Evolutionary conservation across 306 rosid genomes (phyloP), one percentile per base, ranked within the genome.

Genomic region (Spatholobus suberectus): DNA sequence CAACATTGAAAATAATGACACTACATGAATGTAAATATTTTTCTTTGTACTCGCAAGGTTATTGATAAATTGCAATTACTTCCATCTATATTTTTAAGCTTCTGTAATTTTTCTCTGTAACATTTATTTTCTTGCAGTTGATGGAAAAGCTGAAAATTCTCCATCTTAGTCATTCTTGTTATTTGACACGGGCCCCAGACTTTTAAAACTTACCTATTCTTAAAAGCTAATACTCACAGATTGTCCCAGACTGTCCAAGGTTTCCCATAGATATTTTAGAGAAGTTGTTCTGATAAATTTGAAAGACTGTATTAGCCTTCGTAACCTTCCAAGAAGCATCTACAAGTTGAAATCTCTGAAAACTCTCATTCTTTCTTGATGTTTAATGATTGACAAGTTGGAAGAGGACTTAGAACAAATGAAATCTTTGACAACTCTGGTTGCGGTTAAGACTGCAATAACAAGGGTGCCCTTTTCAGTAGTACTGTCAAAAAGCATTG

Each of bases 401-500:
- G 77, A 70, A 17, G 76, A 79, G n/a, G 57, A 79, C n/a, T 7
- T 79, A 18, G 83, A 20, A 14, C 26, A 69, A n/a, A 69, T 79
- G 83, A 61, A 69, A 24, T 81, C 65, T 20, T 73, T 62, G 49
- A 23, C 63, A n/a, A 81, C 73, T 1, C 14, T 78, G 14, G 10
- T n/a, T 1, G 90, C 85, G 0, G 88, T 85, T 35, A 24, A 83
- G 34, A 83, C 92, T 20, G 62, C 76, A 2, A 85, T 89, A 46
- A 59, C 62, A 40, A 23, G 29, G n/a, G 52, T 83, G 1, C 90
- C 89, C 5, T 55, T 9, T 7, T 74, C 75, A 38, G 14, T 84
- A 7, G 46, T 21, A 17, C 27, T 44, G 11, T 10, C 54, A 26
- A 74, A 57, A 41, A 80, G 54, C 15, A 82, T 88, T 20, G 41